These are phyloP conservation scores for Cytospora leucostoma DNA, from an alignment of 2,329 filamentous ascomycete species.

Conservation along the genomic window DNA sequence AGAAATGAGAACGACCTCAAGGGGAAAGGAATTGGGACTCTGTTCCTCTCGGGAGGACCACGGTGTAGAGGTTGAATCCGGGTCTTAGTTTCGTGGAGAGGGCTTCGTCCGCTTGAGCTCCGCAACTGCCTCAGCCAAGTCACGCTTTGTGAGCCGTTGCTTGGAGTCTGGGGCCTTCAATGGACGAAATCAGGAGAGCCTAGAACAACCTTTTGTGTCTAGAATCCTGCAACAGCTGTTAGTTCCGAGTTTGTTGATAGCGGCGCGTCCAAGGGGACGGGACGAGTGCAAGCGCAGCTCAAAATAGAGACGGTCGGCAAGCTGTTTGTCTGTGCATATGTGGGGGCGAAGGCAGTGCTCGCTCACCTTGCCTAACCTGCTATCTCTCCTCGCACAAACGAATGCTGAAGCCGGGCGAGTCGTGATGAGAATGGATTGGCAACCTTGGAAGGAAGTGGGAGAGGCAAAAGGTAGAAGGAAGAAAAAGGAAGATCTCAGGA, in stretches of 20 bases:
- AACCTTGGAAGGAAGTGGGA: conserved; percentile 2
- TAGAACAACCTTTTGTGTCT: conserved; percentile 18
- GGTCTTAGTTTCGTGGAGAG: conserved; percentile 13
- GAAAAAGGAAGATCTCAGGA: conserved; percentile 9
- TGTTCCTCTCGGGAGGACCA: neutral
- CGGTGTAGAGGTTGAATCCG: conserved; percentile 12
- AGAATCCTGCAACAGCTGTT: conserved; percentile 13
- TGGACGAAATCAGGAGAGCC: conserved; percentile 12
- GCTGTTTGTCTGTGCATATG: conserved; percentile 25
- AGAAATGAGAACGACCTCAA: conserved; percentile 7
- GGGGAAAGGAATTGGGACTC: neutral
- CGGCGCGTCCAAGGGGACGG: conserved; percentile 10
- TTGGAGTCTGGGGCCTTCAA: conserved; percentile 13
- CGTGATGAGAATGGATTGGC: conserved; percentile 12
- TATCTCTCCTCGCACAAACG: conserved; percentile 15
- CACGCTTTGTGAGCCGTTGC: conserved; percentile 15
- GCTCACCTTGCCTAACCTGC: conserved; percentile 15
- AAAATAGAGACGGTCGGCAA: conserved; percentile 18
- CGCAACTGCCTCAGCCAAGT: conserved; percentile 14
- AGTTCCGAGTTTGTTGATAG: conserved; percentile 17
- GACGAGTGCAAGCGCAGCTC: conserved; percentile 16
- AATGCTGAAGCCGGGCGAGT: conserved; percentile 14
- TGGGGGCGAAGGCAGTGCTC: conserved; percentile 17
- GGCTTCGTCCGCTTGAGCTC: conserved; percentile 16
- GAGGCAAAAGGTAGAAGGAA: conserved; percentile 13